A percentile compares a stretch with the other conserved stretches of the same genome.
phyloP scores from a whole-genome alignment of 1,284 basidiomycete species.

The Sporisorium scitamineum region DNA sequence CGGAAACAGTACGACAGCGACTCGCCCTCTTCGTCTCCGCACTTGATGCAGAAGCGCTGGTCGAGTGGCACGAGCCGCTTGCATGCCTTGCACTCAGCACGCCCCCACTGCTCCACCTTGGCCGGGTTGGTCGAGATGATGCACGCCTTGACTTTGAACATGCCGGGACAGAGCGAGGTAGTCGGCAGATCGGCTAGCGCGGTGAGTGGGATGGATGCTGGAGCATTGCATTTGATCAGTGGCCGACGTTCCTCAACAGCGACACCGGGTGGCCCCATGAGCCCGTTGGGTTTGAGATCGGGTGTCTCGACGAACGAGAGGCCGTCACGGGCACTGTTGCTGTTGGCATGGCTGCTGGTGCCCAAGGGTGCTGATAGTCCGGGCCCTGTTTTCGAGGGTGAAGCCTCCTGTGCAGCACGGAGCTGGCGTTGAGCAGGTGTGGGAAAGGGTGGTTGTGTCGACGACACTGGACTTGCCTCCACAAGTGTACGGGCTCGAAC shows the following conservation, averaged over 20 bases:
- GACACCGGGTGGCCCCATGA: conserved; percentile 29
- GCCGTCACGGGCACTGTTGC: conserved; percentile 7
- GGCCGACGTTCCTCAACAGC: conserved; percentile 16
- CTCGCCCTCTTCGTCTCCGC: conserved; percentile 47
- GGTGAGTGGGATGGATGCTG: conserved; percentile 28
- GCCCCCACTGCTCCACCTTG: conserved; percentile 41
- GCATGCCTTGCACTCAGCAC: conserved; percentile 42
- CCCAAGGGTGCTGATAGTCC: conserved; percentile 8
- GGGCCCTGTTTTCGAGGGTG: conserved; percentile 10
- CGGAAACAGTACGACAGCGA: conserved; percentile 35
- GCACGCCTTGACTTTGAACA: conserved; percentile 40
- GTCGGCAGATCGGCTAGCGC: conserved; percentile 29
- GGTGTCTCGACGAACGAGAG: conserved; percentile 15
- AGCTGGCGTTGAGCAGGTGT: conserved; percentile 38
- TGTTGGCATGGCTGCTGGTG: conserved; percentile 16
- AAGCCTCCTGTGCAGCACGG: conserved; percentile 22
- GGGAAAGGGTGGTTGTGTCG: conserved; percentile 29
- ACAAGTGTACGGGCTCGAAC: neutral
- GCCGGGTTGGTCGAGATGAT: conserved; percentile 37
- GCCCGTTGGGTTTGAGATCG: conserved; percentile 24
- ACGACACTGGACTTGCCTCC: conserved; percentile 13
- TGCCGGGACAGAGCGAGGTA: conserved; percentile 38
- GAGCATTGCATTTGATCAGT: conserved; percentile 41
- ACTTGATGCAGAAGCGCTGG: conserved; percentile 45
- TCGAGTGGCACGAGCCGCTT: conserved; percentile 35